phyloP scores from a whole-genome alignment of 2,329 filamentous ascomycete species.

The Penicillium sp. region DNA sequence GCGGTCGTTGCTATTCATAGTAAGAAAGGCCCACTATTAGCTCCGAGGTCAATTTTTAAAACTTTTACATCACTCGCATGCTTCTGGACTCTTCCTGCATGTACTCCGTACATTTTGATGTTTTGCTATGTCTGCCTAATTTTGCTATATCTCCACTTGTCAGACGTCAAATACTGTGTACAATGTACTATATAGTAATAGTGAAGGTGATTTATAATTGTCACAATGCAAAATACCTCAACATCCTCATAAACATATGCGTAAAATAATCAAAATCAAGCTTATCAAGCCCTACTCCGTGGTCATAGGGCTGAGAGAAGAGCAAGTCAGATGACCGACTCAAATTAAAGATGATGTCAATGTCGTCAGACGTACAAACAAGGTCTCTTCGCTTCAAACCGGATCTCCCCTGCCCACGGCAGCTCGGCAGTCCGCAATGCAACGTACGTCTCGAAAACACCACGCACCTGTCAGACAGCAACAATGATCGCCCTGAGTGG shows the following conservation, averaged over 20 bases:
- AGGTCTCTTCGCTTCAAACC: neutral
- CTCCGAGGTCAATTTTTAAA: neutral
- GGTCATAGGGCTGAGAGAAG: constrained; percentile 25
- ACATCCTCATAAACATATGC: neutral
- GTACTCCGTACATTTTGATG: too few species aligned
- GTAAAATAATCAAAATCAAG: neutral
- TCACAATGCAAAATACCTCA: neutral
- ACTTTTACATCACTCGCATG: neutral
- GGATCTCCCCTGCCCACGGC: neutral
- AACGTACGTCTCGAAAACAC: neutral
- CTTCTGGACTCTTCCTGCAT: neutral
- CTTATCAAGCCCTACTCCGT: neutral
- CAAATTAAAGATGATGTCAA: neutral
- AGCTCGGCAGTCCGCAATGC: neutral
- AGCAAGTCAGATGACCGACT: constrained; percentile 8
- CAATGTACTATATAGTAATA: neutral
- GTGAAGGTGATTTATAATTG: neutral
- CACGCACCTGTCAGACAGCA: constrained; percentile 3
- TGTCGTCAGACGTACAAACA: neutral
- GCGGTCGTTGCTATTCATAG: constrained; percentile 2
- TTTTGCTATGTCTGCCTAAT: constrained; percentile 1
- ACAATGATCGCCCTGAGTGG: constrained; percentile 14
- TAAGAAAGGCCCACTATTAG: neutral
- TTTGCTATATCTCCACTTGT: neutral
- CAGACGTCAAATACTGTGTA: neutral